Evolutionary conservation across 371 early-diverging fungal species (phyloP).

Genomic region (Polyrhizophydium stewartii): DNA sequence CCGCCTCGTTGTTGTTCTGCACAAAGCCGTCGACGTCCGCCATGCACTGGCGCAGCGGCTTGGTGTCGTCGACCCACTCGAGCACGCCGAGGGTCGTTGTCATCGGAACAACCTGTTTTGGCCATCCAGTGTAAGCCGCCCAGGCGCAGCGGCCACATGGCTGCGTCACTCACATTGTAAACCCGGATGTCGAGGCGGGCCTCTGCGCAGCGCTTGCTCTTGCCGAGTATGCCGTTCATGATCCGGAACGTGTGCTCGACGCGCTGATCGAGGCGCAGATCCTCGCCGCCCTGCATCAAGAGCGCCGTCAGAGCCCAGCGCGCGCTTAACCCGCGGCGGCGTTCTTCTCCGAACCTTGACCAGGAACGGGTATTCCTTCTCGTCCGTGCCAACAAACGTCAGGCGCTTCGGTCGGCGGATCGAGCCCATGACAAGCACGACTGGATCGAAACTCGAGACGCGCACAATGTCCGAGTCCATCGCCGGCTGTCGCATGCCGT

Average conservation of each 20-base stretch:
- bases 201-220: conserved; percentile 47
- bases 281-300: conserved; percentile 86
- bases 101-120: conserved; percentile 62
- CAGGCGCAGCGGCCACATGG: too few species aligned
- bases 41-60: conserved; percentile 35
- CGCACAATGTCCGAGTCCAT: conserved; percentile 35
- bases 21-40: conserved; percentile 18
- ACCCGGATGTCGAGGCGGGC: conserved; percentile 46
- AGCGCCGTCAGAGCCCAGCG: background rate
- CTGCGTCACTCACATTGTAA: conserved; percentile 52
- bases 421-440: conserved; percentile 63
- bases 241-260: conserved; percentile 69
- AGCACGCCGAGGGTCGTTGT: conserved; percentile 58
- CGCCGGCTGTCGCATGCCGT: conserved; percentile 42
- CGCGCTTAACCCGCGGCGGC: background rate
- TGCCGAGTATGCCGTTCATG: conserved; percentile 65
- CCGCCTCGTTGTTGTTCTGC: conserved; percentile 9
- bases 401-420: conserved; percentile 69
- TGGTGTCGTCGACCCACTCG: conserved; percentile 61
- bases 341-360: conserved; percentile 54
- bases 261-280: conserved; percentile 74
- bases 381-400: conserved; percentile 67
- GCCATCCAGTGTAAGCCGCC: too few species aligned
- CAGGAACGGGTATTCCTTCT: conserved; percentile 61
- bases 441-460: conserved; percentile 58